Percentiles rank a stretch among this genome's conserved stretches.
Evolutionary conservation across 1,284 basidiomycete genomes (phyloP).

Genomic region (Naganishia sp.): DNA sequence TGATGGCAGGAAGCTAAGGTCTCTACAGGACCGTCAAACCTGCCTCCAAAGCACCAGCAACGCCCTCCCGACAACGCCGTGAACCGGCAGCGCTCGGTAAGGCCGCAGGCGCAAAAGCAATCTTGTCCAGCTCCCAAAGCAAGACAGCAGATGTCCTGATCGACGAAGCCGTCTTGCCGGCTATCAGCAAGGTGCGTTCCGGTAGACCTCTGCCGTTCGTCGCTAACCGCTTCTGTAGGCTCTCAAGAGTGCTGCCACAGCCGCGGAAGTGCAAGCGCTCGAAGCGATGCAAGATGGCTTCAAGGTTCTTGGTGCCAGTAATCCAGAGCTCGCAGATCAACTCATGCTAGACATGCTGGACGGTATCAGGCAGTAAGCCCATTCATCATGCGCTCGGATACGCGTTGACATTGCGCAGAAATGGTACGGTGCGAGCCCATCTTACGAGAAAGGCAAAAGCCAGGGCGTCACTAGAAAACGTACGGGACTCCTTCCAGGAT

Average conservation of each 20-base stretch:
- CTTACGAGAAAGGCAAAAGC: slow-evolving; percentile 49
- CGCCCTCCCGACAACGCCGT: slow-evolving; percentile 6
- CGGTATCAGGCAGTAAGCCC: slow-evolving; percentile 81
- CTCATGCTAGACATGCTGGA: slow-evolving; percentile 84
- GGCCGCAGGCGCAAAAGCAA: slow-evolving; percentile 19
- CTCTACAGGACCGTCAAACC: slow-evolving; percentile 91
- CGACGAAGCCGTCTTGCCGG: slow-evolving; percentile 76
- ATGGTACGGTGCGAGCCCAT: slow-evolving; percentile 69
- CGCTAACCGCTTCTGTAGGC: neutral
- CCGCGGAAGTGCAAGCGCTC: slow-evolving; percentile 74
- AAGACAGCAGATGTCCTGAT: slow-evolving; percentile 71
- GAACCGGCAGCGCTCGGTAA: slow-evolving; percentile 13
- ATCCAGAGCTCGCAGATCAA: slow-evolving; percentile 80
- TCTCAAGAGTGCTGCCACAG: slow-evolving; percentile 22
- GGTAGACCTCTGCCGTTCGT: neutral
- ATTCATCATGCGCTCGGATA: slow-evolving; percentile 1
- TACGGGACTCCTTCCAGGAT: slow-evolving; percentile 17
- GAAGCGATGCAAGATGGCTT: slow-evolving; percentile 89
- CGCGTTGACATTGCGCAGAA: slow-evolving; percentile 56
- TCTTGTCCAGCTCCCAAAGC: slow-evolving; percentile 59
- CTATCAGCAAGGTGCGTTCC: slow-evolving; percentile 65
- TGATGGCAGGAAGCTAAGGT: neutral
- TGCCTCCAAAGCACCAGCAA: slow-evolving; percentile 6
- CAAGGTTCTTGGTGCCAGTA: slow-evolving; percentile 73
- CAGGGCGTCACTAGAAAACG: slow-evolving; percentile 6